Percentiles rank a stretch among this genome's conserved stretches.
Evolutionary conservation across 305 asterid species (phyloP).

Genomic region (Fraxinus dipetala): DNA sequence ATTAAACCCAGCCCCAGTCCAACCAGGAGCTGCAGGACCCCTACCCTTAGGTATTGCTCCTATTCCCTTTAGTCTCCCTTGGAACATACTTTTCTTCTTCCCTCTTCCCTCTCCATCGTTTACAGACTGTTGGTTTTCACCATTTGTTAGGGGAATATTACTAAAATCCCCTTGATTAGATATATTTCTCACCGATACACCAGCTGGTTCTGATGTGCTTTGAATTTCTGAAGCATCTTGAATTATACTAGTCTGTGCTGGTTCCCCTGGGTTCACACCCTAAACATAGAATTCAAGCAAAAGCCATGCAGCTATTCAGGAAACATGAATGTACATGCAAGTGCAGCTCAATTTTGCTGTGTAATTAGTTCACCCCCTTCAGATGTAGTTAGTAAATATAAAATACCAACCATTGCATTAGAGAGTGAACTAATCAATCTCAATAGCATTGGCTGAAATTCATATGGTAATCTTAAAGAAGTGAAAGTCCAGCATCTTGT

Average conservation of each 20-base stretch:
- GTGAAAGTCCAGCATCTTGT: background rate
- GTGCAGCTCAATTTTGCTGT: background rate
- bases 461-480: background rate
- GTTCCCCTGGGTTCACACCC: constrained; percentile 30
- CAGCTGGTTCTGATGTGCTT: constrained; percentile 18
- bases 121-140: constrained; percentile 26
- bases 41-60: constrained; percentile 81
- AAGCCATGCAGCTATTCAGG: background rate
- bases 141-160: constrained; percentile 21
- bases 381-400: background rate
- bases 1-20: constrained; percentile 97
- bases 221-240: constrained; percentile 27
- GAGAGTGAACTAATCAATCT: background rate
- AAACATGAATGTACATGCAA: background rate
- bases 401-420: background rate
- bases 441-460: background rate
- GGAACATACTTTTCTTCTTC: constrained; percentile 53
- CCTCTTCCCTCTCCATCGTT: constrained; percentile 32
- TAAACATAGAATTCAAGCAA: constrained; percentile 8
- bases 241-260: constrained; percentile 20
- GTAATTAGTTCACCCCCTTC: background rate
- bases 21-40: constrained; percentile 63
- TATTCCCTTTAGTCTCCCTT: constrained; percentile 72
- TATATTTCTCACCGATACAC: constrained; percentile 22
- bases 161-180: constrained; percentile 29